These are phyloP conservation scores for Penicillium subrubescens DNA, from an alignment of 495 filamentous ascomycete genomes.

Conservation along the genomic window DNA sequence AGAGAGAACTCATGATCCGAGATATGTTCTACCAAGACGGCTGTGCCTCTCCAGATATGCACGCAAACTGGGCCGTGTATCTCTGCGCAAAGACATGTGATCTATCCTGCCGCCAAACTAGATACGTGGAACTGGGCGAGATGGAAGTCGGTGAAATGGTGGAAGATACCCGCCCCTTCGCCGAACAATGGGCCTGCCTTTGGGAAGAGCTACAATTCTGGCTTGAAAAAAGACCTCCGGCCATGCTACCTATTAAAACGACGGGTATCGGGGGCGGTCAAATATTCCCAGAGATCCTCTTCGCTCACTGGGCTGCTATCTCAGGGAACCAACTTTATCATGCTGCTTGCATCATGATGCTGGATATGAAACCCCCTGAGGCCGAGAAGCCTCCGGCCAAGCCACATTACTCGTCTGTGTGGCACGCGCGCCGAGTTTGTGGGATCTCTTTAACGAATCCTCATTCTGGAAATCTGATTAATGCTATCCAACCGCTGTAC, in stretches of 20 bases:
- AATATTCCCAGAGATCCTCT: constrained; percentile 44
- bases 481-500: constrained; percentile 50
- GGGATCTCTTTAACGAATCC: constrained; percentile 47
- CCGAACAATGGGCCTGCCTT: constrained; percentile 31
- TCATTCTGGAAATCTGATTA: constrained; percentile 45
- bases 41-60: constrained; percentile 28
- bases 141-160: constrained; percentile 21
- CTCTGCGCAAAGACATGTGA: constrained; percentile 40
- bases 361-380: constrained; percentile 34
- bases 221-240: constrained; percentile 34
- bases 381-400: constrained; percentile 16
- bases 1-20: constrained; percentile 24
- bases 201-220: constrained; percentile 46
- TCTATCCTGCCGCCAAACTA: constrained; percentile 30
- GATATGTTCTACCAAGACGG: constrained; percentile 28
- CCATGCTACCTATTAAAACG: constrained; percentile 35
- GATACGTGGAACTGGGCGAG: constrained; percentile 33
- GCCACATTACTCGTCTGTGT: constrained; percentile 33
- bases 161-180: constrained; percentile 22
- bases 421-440: constrained; percentile 48
- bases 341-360: constrained; percentile 42
- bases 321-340: constrained; percentile 48
- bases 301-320: constrained; percentile 44
- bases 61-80: constrained; percentile 47
- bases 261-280: constrained; percentile 26